Evolutionary conservation across 306 rosid genomes (phyloP).

Genomic region (Dryas drummondii): DNA sequence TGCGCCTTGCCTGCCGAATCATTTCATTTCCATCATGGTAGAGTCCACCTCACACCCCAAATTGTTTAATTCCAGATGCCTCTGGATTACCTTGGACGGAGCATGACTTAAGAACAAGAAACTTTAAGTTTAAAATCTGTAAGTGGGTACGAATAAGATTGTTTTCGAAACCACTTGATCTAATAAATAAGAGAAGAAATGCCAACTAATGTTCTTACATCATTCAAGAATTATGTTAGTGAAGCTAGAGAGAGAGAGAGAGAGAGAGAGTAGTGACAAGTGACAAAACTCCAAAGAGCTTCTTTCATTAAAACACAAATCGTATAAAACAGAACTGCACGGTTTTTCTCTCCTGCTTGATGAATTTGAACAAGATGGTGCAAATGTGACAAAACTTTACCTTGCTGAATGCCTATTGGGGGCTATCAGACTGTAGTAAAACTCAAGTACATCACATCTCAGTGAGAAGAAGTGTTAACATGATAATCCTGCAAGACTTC

Average conservation of each 20-base stretch:
- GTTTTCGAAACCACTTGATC: not conserved
- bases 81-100: too few relatives aligned
- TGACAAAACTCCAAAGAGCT: not conserved
- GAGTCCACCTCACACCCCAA: too few relatives aligned
- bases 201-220: too few relatives aligned
- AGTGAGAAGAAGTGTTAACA: conserved; percentile 1
- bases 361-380: not conserved
- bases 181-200: not conserved
- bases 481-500: not conserved
- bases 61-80: too few relatives aligned
- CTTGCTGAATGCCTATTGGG: not conserved
- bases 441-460: not conserved
- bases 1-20: not conserved
- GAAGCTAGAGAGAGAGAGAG: too few relatives aligned
- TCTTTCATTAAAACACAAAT: not conserved
- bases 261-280: not conserved
- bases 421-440: not conserved
- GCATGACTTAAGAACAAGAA: too few relatives aligned
- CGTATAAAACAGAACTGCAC: not conserved
- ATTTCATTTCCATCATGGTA: too few relatives aligned
- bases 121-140: too few relatives aligned
- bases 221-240: too few relatives aligned
- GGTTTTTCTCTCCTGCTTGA: not conserved
- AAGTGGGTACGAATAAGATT: too few relatives aligned
- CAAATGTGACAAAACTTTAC: not conserved